Evolutionary conservation across 2,329 filamentous ascomycete genomes (phyloP).

Genomic region (Aspergillus texensis): DNA sequence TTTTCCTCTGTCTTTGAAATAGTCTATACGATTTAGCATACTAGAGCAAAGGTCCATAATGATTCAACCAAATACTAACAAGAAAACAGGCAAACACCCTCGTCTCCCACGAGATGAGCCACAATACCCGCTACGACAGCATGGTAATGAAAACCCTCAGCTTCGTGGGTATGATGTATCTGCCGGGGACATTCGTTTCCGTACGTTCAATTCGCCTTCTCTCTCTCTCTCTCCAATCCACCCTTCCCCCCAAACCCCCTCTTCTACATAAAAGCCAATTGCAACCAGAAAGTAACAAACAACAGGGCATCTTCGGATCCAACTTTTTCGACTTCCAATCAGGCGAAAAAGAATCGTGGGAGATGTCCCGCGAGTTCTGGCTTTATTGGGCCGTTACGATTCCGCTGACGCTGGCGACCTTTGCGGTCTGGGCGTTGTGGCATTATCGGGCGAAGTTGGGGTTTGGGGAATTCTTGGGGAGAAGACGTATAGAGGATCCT

Average conservation of each 20-base stretch:
- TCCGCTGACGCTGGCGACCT: constrained; percentile 31
- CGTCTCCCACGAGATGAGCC: constrained; percentile 33
- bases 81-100: constrained; percentile 34
- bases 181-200: constrained; percentile 35
- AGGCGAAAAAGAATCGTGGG: constrained; percentile 23
- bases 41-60: not conserved
- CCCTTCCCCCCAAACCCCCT: too few species aligned
- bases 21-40: not conserved
- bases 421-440: constrained; percentile 29
- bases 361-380: constrained; percentile 32
- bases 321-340: constrained; percentile 36
- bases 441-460: constrained; percentile 12
- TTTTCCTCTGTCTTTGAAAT: not conserved
- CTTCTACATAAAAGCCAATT: too few species aligned
- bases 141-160: constrained; percentile 35
- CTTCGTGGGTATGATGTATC: constrained; percentile 30
- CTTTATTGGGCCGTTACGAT: constrained; percentile 35
- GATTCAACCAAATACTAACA: not conserved
- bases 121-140: constrained; percentile 27
- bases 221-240: not conserved
- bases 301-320: constrained; percentile 36
- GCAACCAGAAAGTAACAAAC: too few species aligned
- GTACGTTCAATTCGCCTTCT: constrained; percentile 17
- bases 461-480: too few species aligned
- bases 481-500: not conserved